phyloP scores from a whole-genome alignment of 345 rosid species.

The Mangifera indica region DNA sequence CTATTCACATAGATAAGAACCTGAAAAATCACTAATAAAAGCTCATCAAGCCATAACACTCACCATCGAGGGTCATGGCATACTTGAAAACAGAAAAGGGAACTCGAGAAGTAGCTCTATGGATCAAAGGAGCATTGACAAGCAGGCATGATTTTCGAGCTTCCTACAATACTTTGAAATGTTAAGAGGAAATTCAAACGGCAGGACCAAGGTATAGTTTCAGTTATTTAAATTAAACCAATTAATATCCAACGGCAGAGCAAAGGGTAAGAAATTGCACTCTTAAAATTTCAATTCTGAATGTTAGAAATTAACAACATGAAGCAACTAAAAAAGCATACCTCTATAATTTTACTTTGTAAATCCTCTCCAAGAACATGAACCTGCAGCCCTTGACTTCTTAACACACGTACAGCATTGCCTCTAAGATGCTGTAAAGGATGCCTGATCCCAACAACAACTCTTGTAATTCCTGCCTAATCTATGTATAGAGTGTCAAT shows the following conservation, averaged over 20 bases:
- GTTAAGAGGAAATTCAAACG: conserved; percentile 9
- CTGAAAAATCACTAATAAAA: neutral
- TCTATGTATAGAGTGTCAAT: conserved; percentile 45
- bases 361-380: conserved; percentile 93
- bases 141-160: conserved; percentile 77
- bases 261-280: conserved; percentile 10
- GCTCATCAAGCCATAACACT: conserved; percentile 22
- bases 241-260: no score
- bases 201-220: no score
- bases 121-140: conserved; percentile 84
- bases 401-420: conserved; percentile 63
- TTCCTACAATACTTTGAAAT: conserved; percentile 44
- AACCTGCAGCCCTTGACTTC: conserved; percentile 76
- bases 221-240: no score
- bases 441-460: conserved; percentile 85
- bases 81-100: conserved; percentile 92
- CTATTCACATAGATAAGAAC: neutral
- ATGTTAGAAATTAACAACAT: neutral
- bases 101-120: conserved; percentile 76
- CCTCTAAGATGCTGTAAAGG: conserved; percentile 91
- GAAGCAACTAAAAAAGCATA: conserved; percentile 24
- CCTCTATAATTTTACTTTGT: conserved; percentile 73
- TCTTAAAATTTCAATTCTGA: neutral
- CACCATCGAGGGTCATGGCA: conserved; percentile 98
- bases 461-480: conserved; percentile 88